Base-by-base conservation (phyloP, 306 rosid species). In the Glycyrrhiza uralensis region DNA sequence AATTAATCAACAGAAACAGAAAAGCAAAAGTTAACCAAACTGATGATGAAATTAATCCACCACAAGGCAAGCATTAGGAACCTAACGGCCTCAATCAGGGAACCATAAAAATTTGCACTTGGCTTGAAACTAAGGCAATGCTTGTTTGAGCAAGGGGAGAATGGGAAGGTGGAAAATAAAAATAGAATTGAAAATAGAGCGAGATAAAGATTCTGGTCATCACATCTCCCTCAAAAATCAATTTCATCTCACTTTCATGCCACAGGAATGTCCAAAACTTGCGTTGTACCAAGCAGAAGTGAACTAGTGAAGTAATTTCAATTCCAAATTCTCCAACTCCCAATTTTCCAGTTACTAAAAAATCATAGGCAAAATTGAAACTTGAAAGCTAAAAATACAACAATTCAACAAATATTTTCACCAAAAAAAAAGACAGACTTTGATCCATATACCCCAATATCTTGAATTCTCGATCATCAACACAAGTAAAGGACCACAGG, bases 11-110 rank as follows among this genome's bases (percentile, higher is more conserved):
- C 65, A 29, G 13, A 38, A 15, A 49, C 14, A 28, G 29, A 19
- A 51, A 13, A 18, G 22, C 4, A 45, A 6, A 69, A 51, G 4
- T 42, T 62, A 49, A 62, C 24, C 66, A 63, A 68, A 69, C 38
- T 29, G 66, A 58, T 28, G 7, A 38, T 45, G 22, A 57, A 42
- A 67, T 47, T 32, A 74, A 29, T n/a, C 64, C 51, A 35, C 60
- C 72, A 52, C 5, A 47, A 54, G 14, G n/a, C 24, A 57, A 22
- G 58, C 5, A 52, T 72, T 45, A 49, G 13, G 39, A 81, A 79
- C 17, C 33, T 60, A 35, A 44, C 5, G 8, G 23, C 4, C 45
- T 54, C 32, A 33, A 20, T 46, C 19, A 54, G 41, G 61, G 52
- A 49, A 23, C 45, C 33, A 49, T 1, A 57, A 4, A 81, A 30